Evolutionary conservation across 192 early-diverging fungal species (phyloP), one percentile per base, ranked within the genome.

Genomic region (Entomortierella lignicola): DNA sequence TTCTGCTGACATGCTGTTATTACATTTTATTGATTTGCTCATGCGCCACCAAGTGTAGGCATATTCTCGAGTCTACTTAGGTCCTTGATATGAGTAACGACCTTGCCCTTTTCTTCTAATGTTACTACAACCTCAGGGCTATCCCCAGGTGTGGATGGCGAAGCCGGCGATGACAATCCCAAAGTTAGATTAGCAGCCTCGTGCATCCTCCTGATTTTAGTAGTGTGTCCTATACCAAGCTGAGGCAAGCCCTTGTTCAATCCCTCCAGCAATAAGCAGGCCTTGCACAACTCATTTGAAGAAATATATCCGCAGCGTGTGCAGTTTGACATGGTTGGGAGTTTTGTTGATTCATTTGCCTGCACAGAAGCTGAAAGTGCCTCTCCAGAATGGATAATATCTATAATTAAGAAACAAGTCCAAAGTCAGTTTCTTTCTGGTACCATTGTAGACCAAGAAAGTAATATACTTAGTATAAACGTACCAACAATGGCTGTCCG

Each of bases 381-480:
- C 80, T 99, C 97, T 32, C 97, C 97, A 0, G 94, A 93, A 75
- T 97, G 92, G 42, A 99, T 97, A 44, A 99, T 97, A 77, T 99
- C 97, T 89, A 61, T 2, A 12, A 41, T 58, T 11, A 21, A 25
- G 52, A 15, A 17, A n/a, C 5, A 50, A 50, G 21, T 50, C 10
- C 4, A 7, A 37, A 4, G 34, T 37, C 10, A 37, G 34, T 10
- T 7, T 17, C 48, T 50, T 8, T 17, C 21, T 15, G 27, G 15
- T 29, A 3, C 27, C n/a, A 8, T n/a, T n/a, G n/a, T n/a, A n/a
- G n/a, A n/a, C 52, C 10, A 37, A 43, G 41, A 21, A 41, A 43
- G 25, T 26, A 60, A 43, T 43, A 17, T 8, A 15, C 29, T 18
- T 17, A 23, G 3, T 4, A 34, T 55, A 18, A 15, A 31, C 75